phyloP scores from a whole-genome alignment of 768 basidiomycete species.

The Podaxis carcinomalis region DNA sequence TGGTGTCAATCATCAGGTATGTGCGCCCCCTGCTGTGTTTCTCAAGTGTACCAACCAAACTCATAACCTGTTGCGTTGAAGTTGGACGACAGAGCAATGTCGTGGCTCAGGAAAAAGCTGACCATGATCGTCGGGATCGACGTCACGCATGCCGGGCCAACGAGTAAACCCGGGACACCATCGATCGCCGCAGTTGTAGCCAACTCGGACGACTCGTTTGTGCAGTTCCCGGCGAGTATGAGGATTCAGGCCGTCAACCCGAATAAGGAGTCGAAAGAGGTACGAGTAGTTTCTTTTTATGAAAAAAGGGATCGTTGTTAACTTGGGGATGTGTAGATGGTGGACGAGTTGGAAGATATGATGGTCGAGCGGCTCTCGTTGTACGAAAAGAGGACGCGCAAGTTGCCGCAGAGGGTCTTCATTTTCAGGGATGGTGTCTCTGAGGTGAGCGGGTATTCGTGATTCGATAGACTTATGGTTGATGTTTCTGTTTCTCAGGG shows the following conservation, averaged over 20 bases:
- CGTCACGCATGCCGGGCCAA: slow-evolving; percentile 75
- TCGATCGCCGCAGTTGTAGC: slow-evolving; percentile 84
- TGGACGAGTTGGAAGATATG: slow-evolving; percentile 62
- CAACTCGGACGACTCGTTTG: slow-evolving; percentile 63
- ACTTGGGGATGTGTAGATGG: slow-evolving; percentile 50
- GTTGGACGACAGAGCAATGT: slow-evolving; percentile 52
- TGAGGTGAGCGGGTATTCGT: slow-evolving; percentile 39
- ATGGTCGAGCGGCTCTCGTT: slow-evolving; percentile 61
- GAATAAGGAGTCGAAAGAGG: slow-evolving; percentile 40
- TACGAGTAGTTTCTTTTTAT: slow-evolving; percentile 10
- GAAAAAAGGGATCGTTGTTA: not conserved
- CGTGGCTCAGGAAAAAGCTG: slow-evolving; percentile 59
- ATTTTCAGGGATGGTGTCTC: slow-evolving; percentile 83
- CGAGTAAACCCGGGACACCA: slow-evolving; percentile 65
- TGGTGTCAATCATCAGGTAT: slow-evolving; percentile 67
- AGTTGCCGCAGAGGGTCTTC: slow-evolving; percentile 62
- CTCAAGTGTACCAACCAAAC: not conserved
- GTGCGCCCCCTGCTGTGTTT: slow-evolving; percentile 1
- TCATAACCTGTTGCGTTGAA: slow-evolving; percentile 13
- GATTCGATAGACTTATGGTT: not conserved
- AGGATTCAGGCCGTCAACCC: slow-evolving; percentile 45
- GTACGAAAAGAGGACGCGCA: slow-evolving; percentile 51
- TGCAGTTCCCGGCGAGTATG: slow-evolving; percentile 75
- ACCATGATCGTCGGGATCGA: slow-evolving; percentile 89
- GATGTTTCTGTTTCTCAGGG: slow-evolving; percentile 43